A percentile compares a stretch with the other conserved stretches of the same genome.
These are phyloP conservation scores for Tetradesmus obliquus DNA, from an alignment of 139 green algal species.

Conservation along the genomic window DNA sequence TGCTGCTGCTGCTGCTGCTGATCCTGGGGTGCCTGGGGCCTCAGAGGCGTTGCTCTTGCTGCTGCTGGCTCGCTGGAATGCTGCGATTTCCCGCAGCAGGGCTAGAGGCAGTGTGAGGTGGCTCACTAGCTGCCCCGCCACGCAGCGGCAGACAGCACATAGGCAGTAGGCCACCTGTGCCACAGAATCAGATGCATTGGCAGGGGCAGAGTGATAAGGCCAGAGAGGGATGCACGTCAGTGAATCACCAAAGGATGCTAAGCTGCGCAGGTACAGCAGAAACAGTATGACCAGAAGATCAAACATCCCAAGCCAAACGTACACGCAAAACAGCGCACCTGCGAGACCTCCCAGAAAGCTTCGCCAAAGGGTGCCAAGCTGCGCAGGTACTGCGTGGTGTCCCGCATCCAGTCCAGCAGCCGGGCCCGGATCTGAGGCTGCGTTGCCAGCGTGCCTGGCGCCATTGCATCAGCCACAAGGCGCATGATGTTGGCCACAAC, in stretches of 20 bases:
- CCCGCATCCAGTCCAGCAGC: constrained; percentile 79
- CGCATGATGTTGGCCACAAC: constrained; percentile 71
- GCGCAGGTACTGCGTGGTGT: constrained; percentile 64
- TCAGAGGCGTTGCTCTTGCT: constrained; percentile 33
- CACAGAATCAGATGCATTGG: background rate
- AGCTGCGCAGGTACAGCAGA: constrained; percentile 48
- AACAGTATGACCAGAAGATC: background rate
- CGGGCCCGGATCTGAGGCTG: constrained; percentile 55
- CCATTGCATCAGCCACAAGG: constrained; percentile 63
- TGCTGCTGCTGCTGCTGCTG: background rate
- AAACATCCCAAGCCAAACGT: background rate
- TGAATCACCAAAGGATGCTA: constrained; percentile 9
- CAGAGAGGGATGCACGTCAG: constrained; percentile 43
- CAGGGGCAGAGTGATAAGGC: too few relatives aligned
- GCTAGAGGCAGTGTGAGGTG: constrained; percentile 41
- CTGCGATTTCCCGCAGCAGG: background rate
- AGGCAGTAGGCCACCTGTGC: constrained; percentile 79
- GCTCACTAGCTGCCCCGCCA: constrained; percentile 27
- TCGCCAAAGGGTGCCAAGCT: constrained; percentile 31
- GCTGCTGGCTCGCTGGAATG: constrained; percentile 34
- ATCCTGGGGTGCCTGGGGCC: background rate
- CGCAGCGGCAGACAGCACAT: constrained; percentile 54
- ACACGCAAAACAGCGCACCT: constrained; percentile 42
- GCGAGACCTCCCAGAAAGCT: constrained; percentile 60
- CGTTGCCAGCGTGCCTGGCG: constrained; percentile 48